A percentile compares a stretch with the other conserved stretches of the same genome.
phyloP scores from a whole-genome alignment of 176 grass and related monocot genomes.

The Triticum dicoccoides region DNA sequence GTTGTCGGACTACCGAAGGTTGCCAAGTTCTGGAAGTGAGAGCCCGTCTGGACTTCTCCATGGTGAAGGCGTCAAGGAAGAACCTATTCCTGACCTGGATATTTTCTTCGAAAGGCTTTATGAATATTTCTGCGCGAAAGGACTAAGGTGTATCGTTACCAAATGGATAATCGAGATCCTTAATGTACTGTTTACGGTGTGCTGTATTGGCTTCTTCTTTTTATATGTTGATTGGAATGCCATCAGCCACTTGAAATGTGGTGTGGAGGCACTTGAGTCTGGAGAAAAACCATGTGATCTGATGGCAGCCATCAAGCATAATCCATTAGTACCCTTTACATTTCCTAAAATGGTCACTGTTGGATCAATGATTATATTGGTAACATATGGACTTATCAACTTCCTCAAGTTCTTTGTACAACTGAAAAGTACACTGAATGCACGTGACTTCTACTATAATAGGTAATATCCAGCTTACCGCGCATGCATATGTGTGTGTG shows the following conservation, averaged over 20 bases:
- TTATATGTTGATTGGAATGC: slow-evolving; percentile 91
- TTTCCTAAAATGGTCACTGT: slow-evolving; percentile 81
- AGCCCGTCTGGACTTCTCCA: slow-evolving; percentile 80
- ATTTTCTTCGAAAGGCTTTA: slow-evolving; percentile 94
- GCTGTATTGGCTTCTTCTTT: slow-evolving; percentile 93
- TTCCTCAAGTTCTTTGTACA: slow-evolving; percentile 97
- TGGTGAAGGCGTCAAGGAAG: slow-evolving; percentile 54
- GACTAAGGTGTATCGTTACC: slow-evolving; percentile 78
- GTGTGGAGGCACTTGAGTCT: slow-evolving; percentile 86
- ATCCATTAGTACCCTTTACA: slow-evolving; percentile 83
- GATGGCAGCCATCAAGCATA: slow-evolving; percentile 64
- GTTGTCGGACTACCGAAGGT: slow-evolving; percentile 66
- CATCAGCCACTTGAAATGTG: slow-evolving; percentile 68
- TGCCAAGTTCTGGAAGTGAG: slow-evolving; percentile 59
- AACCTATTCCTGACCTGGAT: slow-evolving; percentile 80
- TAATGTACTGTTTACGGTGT: slow-evolving; percentile 87
- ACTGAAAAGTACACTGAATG: slow-evolving; percentile 69
- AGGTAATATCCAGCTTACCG: slow-evolving; percentile 43
- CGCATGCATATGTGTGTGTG: not conserved
- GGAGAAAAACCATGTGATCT: slow-evolving; percentile 90
- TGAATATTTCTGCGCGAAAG: slow-evolving; percentile 88
- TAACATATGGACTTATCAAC: slow-evolving; percentile 83
- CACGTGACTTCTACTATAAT: slow-evolving; percentile 82
- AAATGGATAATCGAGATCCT: slow-evolving; percentile 94
- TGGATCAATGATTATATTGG: slow-evolving; percentile 85